phyloP scores from a whole-genome alignment of 164 flowering plant species.

The Litsea cubeba region DNA sequence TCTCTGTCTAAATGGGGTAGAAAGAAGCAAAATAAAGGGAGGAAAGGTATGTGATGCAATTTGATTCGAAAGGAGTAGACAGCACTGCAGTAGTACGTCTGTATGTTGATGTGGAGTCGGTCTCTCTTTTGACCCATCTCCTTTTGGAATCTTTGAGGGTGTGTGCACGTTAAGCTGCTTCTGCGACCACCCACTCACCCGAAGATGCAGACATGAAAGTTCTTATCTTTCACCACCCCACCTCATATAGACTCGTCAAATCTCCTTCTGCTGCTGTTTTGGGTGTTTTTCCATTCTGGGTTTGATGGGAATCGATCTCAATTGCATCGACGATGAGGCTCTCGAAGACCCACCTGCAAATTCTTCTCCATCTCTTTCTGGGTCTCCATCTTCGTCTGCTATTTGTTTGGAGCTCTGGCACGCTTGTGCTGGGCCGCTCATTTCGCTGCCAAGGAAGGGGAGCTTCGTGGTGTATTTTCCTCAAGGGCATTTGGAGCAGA shows the following conservation, averaged over 20 bases:
- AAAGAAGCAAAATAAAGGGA: conserved; percentile 3
- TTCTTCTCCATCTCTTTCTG: conserved; percentile 17
- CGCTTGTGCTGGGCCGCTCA: conserved; percentile 91
- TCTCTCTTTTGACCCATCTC: conserved; percentile 15
- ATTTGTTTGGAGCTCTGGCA: conserved; percentile 97
- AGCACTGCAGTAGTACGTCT: conserved; percentile 9
- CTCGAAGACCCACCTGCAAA: conserved; percentile 7
- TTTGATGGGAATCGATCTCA: conserved; percentile 66
- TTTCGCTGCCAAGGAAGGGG: conserved; percentile 80
- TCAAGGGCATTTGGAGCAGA: conserved; percentile 85
- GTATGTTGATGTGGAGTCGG: conserved; percentile 7
- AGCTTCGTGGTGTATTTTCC: conserved; percentile 80
- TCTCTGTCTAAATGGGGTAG: no score
- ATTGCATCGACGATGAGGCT: conserved; percentile 42
- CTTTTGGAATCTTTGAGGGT: conserved; percentile 17
- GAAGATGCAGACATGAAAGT: conserved; percentile 6
- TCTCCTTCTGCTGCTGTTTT: conserved; percentile 24
- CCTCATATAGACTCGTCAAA: conserved; percentile 6
- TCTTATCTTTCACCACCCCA: conserved; percentile 3
- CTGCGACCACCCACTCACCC: conserved; percentile 5
- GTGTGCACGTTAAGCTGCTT: conserved; percentile 9
- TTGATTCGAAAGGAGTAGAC: conserved; percentile 2
- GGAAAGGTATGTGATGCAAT: conserved; percentile 2
- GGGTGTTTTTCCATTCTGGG: background rate
- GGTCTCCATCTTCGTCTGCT: conserved; percentile 24